These are phyloP conservation scores for Taxillus chinensis DNA, from an alignment of 164 flowering plant species.

Conservation along the genomic window DNA sequence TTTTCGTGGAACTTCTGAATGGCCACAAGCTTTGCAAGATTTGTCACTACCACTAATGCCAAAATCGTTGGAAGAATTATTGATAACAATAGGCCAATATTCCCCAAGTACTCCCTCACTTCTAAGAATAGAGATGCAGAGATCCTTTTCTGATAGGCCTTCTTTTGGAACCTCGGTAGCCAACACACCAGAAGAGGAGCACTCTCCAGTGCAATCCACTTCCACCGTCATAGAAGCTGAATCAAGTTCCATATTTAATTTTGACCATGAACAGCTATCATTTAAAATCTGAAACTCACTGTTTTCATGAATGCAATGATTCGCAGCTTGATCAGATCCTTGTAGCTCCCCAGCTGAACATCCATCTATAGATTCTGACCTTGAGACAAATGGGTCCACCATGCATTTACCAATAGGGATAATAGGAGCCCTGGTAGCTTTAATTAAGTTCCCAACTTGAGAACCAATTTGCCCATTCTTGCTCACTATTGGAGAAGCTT, in stretches of 20 bases:
- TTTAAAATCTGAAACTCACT: constrained; percentile 28
- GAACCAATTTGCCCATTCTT: constrained; percentile 11
- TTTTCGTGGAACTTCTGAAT: constrained; percentile 25
- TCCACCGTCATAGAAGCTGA: constrained; percentile 30
- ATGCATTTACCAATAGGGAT: constrained; percentile 12
- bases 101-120: constrained; percentile 32
- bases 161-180: constrained; percentile 16
- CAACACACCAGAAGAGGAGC: constrained; percentile 59
- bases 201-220: constrained; percentile 46
- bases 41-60: constrained; percentile 12
- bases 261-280: constrained; percentile 71
- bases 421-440: constrained; percentile 12
- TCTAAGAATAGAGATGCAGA: constrained; percentile 39
- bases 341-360: constrained; percentile 15
- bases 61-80: constrained; percentile 13
- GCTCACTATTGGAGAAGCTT: constrained; percentile 15
- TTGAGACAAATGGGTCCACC: constrained; percentile 9
- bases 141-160: constrained; percentile 38
- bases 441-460: constrained; percentile 13
- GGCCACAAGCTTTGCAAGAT: constrained; percentile 53
- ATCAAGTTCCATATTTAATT: constrained; percentile 41
- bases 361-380: constrained; percentile 12
- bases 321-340: constrained; percentile 16
- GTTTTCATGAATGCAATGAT: constrained; percentile 11
- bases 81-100: constrained; percentile 3